Evolutionary conservation across 169 alveolate species (phyloP), one percentile per base, ranked within the genome.

Genomic region (Cytauxzoon felis): DNA sequence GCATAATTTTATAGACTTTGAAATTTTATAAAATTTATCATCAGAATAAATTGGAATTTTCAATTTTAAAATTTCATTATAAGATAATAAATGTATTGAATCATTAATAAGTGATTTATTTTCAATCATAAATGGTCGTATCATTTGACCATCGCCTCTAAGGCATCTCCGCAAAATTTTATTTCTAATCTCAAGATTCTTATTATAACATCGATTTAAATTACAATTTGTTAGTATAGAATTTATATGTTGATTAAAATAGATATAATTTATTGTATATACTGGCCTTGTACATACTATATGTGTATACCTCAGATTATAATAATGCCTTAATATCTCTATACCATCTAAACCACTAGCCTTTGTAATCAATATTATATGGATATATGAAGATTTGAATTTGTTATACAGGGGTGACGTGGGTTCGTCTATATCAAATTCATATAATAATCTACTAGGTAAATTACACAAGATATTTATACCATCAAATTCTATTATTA

Each of bases 211-310:
- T n/a, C n/a, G n/a, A n/a, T n/a, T n/a, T n/a, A n/a, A n/a, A n/a
- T n/a, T n/a, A n/a, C n/a, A n/a, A n/a, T n/a, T n/a, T n/a, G n/a
- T n/a, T n/a, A n/a, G n/a, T n/a, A n/a, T n/a, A n/a, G n/a, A n/a
- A n/a, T n/a, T n/a, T n/a, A n/a, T n/a, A n/a, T n/a, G n/a, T n/a
- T n/a, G n/a, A n/a, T n/a, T n/a, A n/a, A n/a, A n/a, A n/a, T n/a
- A n/a, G n/a, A n/a, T n/a, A n/a, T n/a, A n/a, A n/a, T n/a, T n/a
- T 8, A 69, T 38, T 7, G 69, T 57, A 33, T 54, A 69, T 9
- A 60, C 81, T 40, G 81, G 81, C 38, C 81, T 43, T 16, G 81
- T 69, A 57, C 81, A 69, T 13, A 73, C 78, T 4, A 73, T 51
- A 38, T 73, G 76, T 21, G 84, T 60, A 0, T 45, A 13, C 27